Evolutionary conservation across 2,329 filamentous ascomycete species (phyloP).

Genomic region (Delphinella strobiligena): DNA sequence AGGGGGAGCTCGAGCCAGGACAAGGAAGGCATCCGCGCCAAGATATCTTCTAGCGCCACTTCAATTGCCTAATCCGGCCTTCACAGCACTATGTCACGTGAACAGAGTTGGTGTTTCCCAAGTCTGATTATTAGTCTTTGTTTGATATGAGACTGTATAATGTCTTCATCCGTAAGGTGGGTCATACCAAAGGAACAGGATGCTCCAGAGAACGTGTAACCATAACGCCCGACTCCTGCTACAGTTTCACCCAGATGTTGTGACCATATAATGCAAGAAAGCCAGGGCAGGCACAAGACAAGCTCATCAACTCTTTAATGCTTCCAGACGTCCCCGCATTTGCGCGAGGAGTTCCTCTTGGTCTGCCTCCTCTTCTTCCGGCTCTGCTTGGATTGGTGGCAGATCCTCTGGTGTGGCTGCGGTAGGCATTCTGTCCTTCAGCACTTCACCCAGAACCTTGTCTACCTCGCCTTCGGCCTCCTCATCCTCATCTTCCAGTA

Average conservation of each 20-base stretch:
- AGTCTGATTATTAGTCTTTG: no score
- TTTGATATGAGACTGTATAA: no score
- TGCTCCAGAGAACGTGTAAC: neutral
- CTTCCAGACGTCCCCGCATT: slow-evolving; percentile 86
- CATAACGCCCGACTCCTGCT: neutral
- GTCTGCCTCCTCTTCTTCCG: slow-evolving; percentile 69
- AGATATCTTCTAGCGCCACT: neutral
- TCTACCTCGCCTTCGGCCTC: slow-evolving; percentile 78
- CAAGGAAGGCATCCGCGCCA: neutral
- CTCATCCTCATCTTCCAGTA: slow-evolving; percentile 59
- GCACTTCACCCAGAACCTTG: slow-evolving; percentile 80
- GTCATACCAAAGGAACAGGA: no score
- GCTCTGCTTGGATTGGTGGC: slow-evolving; percentile 36
- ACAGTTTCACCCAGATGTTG: neutral
- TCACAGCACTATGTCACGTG: neutral
- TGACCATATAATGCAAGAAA: neutral
- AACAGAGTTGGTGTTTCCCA: neutral
- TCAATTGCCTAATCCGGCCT: neutral
- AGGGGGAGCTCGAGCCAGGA: no score
- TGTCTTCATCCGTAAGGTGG: no score
- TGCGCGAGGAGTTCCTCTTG: slow-evolving; percentile 84
- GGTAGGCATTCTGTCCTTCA: slow-evolving; percentile 63
- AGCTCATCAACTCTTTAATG: slow-evolving; percentile 80
- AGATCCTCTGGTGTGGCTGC: slow-evolving; percentile 44
- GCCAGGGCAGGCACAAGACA: no score